phyloP scores from a whole-genome alignment of 192 early-diverging fungal genomes.

The Gamsiella multidivaricata region DNA sequence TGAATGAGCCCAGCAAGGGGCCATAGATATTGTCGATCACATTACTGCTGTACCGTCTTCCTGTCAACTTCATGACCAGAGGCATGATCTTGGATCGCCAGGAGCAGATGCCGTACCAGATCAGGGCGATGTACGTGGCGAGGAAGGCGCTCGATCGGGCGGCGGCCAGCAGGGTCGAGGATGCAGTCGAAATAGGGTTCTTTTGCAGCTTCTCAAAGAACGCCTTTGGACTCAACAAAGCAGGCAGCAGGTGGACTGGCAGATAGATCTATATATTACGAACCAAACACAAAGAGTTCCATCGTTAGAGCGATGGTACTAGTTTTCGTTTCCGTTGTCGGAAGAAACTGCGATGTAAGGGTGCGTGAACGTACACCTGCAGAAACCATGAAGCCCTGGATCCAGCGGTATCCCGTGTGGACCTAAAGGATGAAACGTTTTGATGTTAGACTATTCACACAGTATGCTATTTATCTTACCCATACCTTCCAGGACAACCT shows the following conservation, averaged over 20 bases:
- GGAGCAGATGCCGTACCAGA: conserved; percentile 65
- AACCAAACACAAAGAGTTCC: background rate
- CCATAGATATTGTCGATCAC: conserved; percentile 58
- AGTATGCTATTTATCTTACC: too few relatives aligned
- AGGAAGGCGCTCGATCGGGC: conserved; percentile 66
- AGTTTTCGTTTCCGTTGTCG: too few relatives aligned
- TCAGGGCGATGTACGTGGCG: conserved; percentile 62
- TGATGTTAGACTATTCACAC: too few relatives aligned
- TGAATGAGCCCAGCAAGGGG: conserved; percentile 62
- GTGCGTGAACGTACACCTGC: conserved; percentile 31
- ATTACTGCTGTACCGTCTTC: conserved; percentile 35
- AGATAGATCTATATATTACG: conserved; percentile 68
- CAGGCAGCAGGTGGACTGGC: conserved; percentile 70
- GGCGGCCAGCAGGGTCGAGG: conserved; percentile 57
- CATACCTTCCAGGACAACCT: too few relatives aligned
- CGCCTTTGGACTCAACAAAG: conserved; percentile 62
- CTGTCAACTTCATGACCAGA: conserved; percentile 41
- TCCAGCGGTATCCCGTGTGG: conserved; percentile 47
- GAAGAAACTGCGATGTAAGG: background rate
- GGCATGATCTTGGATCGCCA: conserved; percentile 62
- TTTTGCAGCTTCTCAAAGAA: conserved; percentile 50
- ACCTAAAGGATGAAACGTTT: too few relatives aligned
- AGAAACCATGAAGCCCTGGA: conserved; percentile 41
- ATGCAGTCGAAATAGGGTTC: conserved; percentile 40
- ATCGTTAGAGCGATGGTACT: background rate